Conservation (phyloP, 2,329 filamentous ascomycete species). For the Didymella arachidicola region DNA sequence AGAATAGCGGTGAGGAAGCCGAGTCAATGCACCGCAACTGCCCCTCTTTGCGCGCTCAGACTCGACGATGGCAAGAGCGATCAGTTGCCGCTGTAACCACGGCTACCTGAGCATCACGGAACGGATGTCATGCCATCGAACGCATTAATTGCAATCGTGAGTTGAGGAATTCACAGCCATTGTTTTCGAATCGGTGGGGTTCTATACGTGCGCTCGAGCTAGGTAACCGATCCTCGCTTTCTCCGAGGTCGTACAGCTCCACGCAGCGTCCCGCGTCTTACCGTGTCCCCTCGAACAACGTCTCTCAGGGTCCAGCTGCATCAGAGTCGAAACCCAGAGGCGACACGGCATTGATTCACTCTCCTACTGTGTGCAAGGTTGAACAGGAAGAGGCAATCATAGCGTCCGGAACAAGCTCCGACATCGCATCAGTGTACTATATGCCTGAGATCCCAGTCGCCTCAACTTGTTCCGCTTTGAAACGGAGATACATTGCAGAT, state of each 20-base stretch:
- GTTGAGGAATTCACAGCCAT: conserved; percentile 10
- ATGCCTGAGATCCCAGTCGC: background rate
- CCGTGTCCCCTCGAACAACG: conserved; percentile 3
- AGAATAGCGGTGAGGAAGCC: conserved; percentile 34
- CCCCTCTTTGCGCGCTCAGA: conserved; percentile 28
- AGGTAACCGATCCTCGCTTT: conserved; percentile 10
- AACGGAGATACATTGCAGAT: background rate
- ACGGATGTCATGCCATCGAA: background rate
- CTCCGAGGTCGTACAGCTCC: conserved; percentile 9
- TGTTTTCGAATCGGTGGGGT: conserved; percentile 42
- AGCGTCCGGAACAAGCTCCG: conserved; percentile 2
- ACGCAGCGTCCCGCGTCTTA: conserved; percentile 14
- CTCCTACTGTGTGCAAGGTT: conserved; percentile 12
- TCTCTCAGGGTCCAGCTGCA: conserved; percentile 10
- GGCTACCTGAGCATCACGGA: conserved; percentile 6
- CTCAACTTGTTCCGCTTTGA: background rate
- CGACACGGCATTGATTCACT: conserved; percentile 6
- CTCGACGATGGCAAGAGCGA: conserved; percentile 13
- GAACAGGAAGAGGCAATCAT: conserved; percentile 4
- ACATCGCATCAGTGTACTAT: conserved; percentile 6
- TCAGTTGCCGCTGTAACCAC: conserved; percentile 14
- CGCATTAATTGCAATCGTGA: conserved; percentile 6
- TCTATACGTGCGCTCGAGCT: conserved; percentile 29
- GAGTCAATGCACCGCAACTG: conserved; percentile 29
- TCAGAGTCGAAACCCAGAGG: conserved; percentile 6